phyloP scores from a whole-genome alignment of 331 rosid genomes.

The Malus hybrid region DNA sequence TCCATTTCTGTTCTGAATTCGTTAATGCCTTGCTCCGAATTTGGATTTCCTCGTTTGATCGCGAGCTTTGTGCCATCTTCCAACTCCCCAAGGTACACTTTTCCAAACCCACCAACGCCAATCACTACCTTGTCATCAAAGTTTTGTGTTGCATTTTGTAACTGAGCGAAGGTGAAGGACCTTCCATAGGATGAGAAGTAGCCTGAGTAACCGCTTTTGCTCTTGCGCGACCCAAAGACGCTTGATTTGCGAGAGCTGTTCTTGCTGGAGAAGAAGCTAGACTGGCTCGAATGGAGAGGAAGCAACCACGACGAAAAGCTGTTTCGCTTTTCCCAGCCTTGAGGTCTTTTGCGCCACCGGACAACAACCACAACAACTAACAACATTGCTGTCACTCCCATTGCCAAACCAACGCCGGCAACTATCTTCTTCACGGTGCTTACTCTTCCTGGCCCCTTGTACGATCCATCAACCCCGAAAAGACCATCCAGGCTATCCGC shows the following conservation, averaged over 20 bases:
- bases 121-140: conserved; percentile 58
- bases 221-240: conserved; percentile 34
- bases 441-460: conserved; percentile 26
- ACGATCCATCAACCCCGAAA: conserved; percentile 39
- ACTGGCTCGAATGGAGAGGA: conserved; percentile 27
- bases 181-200: conserved; percentile 26
- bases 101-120: conserved; percentile 88
- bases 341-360: conserved; percentile 52
- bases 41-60: conserved; percentile 54
- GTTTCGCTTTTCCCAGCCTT: conserved; percentile 33
- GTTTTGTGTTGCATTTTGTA: conserved; percentile 49
- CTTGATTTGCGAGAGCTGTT: conserved; percentile 29
- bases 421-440: conserved; percentile 26
- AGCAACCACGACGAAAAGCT: conserved; percentile 67
- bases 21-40: conserved; percentile 73
- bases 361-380: conserved; percentile 25
- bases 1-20: conserved; percentile 75
- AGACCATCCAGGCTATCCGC: conserved; percentile 57
- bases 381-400: conserved; percentile 30
- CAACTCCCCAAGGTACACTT: conserved; percentile 61
- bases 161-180: conserved; percentile 40
- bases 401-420: conserved; percentile 39
- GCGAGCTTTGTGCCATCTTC: conserved; percentile 69
- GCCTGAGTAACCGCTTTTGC: conserved; percentile 34
- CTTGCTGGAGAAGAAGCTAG: conserved; percentile 25